Conservation (phyloP, 2,329 filamentous ascomycete genomes). For the Xylariales sp. region DNA sequence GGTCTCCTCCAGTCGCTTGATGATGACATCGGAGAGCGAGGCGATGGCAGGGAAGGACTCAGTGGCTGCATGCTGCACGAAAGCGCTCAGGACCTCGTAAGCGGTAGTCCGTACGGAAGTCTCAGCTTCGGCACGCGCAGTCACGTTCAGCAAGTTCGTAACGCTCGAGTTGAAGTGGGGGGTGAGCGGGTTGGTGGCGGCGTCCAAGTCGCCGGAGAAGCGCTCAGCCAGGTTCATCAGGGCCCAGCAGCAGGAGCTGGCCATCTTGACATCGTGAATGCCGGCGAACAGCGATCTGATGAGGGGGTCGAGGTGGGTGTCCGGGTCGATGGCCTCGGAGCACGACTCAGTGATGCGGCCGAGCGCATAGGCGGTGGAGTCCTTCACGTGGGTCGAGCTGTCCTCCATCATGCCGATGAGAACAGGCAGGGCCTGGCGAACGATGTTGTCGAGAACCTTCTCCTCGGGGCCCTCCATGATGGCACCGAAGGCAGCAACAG, state of each 20-base stretch:
- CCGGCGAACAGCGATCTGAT: slow-evolving; percentile 88
- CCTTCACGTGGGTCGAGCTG: slow-evolving; percentile 81
- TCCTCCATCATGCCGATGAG: slow-evolving; percentile 93
- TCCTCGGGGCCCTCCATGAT: slow-evolving; percentile 99
- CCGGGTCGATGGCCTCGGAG: slow-evolving; percentile 84
- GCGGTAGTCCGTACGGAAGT: slow-evolving; percentile 89
- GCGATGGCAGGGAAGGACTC: slow-evolving; percentile 81
- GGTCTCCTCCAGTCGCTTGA: slow-evolving; percentile 88
- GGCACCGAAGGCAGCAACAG: slow-evolving; percentile 93
- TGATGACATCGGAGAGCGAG: slow-evolving; percentile 78
- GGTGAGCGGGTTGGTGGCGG: slow-evolving; percentile 74
- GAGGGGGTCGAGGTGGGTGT: slow-evolving; percentile 75
- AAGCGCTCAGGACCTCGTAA: slow-evolving; percentile 94
- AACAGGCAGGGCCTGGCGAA: slow-evolving; percentile 91
- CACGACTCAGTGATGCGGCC: slow-evolving; percentile 94
- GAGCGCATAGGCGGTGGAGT: slow-evolving; percentile 92
- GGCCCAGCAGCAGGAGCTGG: slow-evolving; percentile 97
- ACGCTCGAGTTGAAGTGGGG: slow-evolving; percentile 92
- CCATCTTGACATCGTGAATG: slow-evolving; percentile 91
- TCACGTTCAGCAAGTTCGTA: slow-evolving; percentile 77
- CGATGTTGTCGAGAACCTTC: slow-evolving; percentile 84
- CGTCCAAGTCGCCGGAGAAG: slow-evolving; percentile 82
- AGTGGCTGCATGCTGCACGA: slow-evolving; percentile 84
- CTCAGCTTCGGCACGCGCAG: slow-evolving; percentile 76
- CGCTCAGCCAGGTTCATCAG: slow-evolving; percentile 97